Conservation (phyloP, 345 rosid genomes). For the Eucalyptus melliodora region DNA sequence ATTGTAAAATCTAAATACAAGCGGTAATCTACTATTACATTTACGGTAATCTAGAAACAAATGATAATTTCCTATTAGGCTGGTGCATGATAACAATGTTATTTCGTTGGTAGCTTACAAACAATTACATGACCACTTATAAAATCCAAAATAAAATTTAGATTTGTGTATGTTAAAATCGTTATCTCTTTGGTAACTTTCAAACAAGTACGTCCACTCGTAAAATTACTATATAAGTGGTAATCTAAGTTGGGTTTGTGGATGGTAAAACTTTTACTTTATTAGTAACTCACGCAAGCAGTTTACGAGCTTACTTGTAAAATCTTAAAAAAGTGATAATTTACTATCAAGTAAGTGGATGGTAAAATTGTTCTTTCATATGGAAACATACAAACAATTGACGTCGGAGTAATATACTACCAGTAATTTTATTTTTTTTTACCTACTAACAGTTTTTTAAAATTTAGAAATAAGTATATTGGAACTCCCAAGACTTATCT, state of each 20-base stretch:
- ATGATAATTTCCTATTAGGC: background rate
- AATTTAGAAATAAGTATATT: too few species aligned
- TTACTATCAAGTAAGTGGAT: background rate
- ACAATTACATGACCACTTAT: background rate
- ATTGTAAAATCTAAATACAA: background rate
- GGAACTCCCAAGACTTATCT: too few species aligned
- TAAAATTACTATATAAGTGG: background rate
- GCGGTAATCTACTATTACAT: background rate
- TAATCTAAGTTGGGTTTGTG: background rate
- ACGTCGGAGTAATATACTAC: background rate
- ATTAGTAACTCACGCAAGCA: background rate
- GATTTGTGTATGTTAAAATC: background rate
- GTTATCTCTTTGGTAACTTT: background rate
- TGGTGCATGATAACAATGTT: background rate
- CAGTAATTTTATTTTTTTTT: background rate
- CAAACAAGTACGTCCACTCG: background rate
- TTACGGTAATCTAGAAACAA: background rate
- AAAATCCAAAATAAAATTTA: too few species aligned
- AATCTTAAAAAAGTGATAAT: background rate
- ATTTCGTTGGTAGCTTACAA: background rate
- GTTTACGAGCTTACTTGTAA: background rate
- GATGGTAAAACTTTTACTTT: background rate
- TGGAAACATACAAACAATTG: background rate
- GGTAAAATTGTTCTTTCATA: background rate
- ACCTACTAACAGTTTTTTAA: background rate